Conservation (phyloP, 129 eudicot genomes). For the Logfia minima region DNA sequence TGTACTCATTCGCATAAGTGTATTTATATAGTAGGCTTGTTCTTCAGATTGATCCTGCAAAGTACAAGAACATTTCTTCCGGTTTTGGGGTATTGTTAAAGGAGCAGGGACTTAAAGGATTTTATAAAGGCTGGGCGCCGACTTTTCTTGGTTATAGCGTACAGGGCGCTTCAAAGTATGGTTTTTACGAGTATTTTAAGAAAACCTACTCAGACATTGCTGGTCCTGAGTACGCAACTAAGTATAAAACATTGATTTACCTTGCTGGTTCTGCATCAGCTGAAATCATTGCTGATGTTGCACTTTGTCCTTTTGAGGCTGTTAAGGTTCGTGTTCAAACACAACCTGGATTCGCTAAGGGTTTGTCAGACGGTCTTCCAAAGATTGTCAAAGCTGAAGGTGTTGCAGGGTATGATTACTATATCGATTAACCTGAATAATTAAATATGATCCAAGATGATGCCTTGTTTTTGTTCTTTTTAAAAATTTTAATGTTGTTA, state of each 20-base stretch:
- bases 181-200: constrained; percentile 85
- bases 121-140: constrained; percentile 90
- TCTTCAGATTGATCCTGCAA: constrained; percentile 75
- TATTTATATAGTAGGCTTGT: not conserved
- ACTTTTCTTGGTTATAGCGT: constrained; percentile 78
- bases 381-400: constrained; percentile 78
- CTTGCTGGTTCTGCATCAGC: constrained; percentile 95
- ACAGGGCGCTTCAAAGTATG: constrained; percentile 83
- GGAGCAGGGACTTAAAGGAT: constrained; percentile 79
- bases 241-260: constrained; percentile 79
- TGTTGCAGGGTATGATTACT: constrained; percentile 52
- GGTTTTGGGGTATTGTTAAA: constrained; percentile 73
- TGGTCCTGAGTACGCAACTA: constrained; percentile 81
- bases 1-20: too few relatives aligned
- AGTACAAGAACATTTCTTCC: constrained; percentile 69
- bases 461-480: not conserved
- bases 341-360: constrained; percentile 81
- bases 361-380: constrained; percentile 78
- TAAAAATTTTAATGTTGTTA: not conserved
- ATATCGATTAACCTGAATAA: not conserved
- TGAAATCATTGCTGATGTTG: constrained; percentile 74
- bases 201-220: constrained; percentile 75
- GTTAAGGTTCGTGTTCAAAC: constrained; percentile 96
- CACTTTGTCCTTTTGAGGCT: constrained; percentile 91
- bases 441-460: not conserved